phyloP scores from a whole-genome alignment of 176 grass and related monocot species.

The Zizania latifolia region DNA sequence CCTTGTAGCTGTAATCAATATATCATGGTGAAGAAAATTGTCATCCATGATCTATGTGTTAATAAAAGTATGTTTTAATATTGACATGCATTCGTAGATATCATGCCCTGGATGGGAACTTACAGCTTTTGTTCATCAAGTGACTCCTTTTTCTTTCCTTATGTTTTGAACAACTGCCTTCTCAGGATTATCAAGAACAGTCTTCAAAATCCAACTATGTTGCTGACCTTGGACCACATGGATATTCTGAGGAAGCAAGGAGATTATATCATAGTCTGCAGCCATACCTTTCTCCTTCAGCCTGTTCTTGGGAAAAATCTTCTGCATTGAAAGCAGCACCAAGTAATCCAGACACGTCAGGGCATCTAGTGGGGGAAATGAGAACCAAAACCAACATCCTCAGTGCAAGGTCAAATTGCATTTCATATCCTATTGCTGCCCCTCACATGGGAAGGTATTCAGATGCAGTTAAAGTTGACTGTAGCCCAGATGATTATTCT shows the following conservation, averaged over 20 bases:
- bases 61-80: background rate
- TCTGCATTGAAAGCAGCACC: constrained; percentile 14
- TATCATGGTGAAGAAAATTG: background rate
- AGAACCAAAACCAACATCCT: constrained; percentile 13
- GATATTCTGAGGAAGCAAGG: constrained; percentile 27
- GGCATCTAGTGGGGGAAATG: constrained; percentile 5
- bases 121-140: background rate
- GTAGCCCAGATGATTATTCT: constrained; percentile 10
- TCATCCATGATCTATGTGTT: background rate
- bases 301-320: constrained; percentile 21
- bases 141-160: background rate
- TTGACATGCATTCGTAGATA: background rate
- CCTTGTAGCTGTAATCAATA: background rate
- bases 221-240: constrained; percentile 10
- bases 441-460: constrained; percentile 21
- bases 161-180: constrained; percentile 3
- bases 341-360: constrained; percentile 18
- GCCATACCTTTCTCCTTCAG: constrained; percentile 12
- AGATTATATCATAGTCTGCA: constrained; percentile 31
- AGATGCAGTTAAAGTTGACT: constrained; percentile 24
- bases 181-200: constrained; percentile 31
- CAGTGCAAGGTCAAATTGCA: constrained; percentile 16
- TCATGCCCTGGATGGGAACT: background rate
- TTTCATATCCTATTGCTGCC: constrained; percentile 11
- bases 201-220: constrained; percentile 21